Percentiles rank a stretch among this genome's conserved stretches.
Evolutionary conservation across 768 basidiomycete genomes (phyloP).

Genomic region (Boletellus ananiceps): DNA sequence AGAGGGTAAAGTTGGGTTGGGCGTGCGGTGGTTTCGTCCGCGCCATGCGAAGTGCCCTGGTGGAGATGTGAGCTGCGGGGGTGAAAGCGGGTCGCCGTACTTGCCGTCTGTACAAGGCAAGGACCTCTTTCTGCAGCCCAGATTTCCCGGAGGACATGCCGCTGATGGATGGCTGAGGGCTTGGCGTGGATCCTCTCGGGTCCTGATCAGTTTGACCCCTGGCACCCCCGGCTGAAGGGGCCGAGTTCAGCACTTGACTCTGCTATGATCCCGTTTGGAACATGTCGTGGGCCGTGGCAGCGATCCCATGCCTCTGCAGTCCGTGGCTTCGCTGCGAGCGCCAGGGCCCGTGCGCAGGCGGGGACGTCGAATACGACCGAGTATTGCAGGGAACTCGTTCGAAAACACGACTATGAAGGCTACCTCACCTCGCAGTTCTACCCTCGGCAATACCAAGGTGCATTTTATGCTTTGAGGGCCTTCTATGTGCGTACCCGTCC

Average conservation of each 20-base stretch:
- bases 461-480: slow-evolving; percentile 75
- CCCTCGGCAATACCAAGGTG: slow-evolving; percentile 57
- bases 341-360: slow-evolving; percentile 6
- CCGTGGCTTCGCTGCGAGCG: slow-evolving; percentile 13
- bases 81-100: neutral
- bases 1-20: slow-evolving; percentile 62
- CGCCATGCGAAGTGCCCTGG: slow-evolving; percentile 73
- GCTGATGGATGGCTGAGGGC: no score
- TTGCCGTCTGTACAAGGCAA: slow-evolving; percentile 54
- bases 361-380: slow-evolving; percentile 40
- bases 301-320: neutral
- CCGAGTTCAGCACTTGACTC: slow-evolving; percentile 5
- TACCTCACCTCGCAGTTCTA: slow-evolving; percentile 69
- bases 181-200: neutral
- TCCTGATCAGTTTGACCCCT: slow-evolving; percentile 5
- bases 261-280: slow-evolving; percentile 19
- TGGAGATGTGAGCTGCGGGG: slow-evolving; percentile 5
- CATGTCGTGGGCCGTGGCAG: slow-evolving; percentile 11
- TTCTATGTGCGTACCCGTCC: slow-evolving; percentile 61
- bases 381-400: slow-evolving; percentile 71
- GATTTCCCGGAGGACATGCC: slow-evolving; percentile 36
- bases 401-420: slow-evolving; percentile 78
- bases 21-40: slow-evolving; percentile 57
- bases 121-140: slow-evolving; percentile 50
- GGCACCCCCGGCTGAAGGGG: slow-evolving; percentile 20